Percentiles rank a stretch among this genome's conserved stretches.
These are phyloP conservation scores for Lojkania enalia DNA, from an alignment of 2,329 filamentous ascomycete genomes.

Conservation along the genomic window DNA sequence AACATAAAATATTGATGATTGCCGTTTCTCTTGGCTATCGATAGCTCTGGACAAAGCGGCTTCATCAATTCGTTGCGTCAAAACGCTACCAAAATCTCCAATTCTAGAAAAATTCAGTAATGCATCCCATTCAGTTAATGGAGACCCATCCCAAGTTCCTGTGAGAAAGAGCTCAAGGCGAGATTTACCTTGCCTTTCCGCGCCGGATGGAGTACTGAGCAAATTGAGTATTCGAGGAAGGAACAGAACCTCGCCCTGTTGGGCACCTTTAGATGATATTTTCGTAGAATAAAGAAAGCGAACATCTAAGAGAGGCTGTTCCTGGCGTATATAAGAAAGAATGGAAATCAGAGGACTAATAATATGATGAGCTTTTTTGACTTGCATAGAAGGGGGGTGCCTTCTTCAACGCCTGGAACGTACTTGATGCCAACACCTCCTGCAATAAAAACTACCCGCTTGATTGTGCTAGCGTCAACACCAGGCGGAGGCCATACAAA, in stretches of 20 bases:
- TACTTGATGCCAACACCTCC: slow-evolving; percentile 83
- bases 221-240: slow-evolving; percentile 38
- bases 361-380: slow-evolving; percentile 13
- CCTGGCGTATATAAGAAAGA: slow-evolving; percentile 61
- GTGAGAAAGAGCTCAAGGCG: slow-evolving; percentile 44
- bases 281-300: slow-evolving; percentile 67
- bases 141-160: slow-evolving; percentile 30
- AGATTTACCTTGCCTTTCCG: slow-evolving; percentile 17
- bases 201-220: slow-evolving; percentile 29
- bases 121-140: not conserved
- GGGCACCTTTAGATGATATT: slow-evolving; percentile 34
- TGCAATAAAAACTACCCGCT: slow-evolving; percentile 72
- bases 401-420: slow-evolving; percentile 19
- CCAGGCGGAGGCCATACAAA: slow-evolving; percentile 75
- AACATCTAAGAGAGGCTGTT: slow-evolving; percentile 49
- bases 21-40: slow-evolving; percentile 39
- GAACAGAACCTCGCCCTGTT: slow-evolving; percentile 40
- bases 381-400: too few relatives aligned
- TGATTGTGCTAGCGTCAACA: slow-evolving; percentile 50
- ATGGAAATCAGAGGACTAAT: slow-evolving; percentile 73
- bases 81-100: not conserved
- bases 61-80: slow-evolving; percentile 38
- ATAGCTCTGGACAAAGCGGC: slow-evolving; percentile 47
- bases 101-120: not conserved
- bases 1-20: slow-evolving; percentile 50